phyloP scores from a whole-genome alignment of 2,329 filamentous ascomycete genomes.

The Rhynchosporium graminicola region DNA sequence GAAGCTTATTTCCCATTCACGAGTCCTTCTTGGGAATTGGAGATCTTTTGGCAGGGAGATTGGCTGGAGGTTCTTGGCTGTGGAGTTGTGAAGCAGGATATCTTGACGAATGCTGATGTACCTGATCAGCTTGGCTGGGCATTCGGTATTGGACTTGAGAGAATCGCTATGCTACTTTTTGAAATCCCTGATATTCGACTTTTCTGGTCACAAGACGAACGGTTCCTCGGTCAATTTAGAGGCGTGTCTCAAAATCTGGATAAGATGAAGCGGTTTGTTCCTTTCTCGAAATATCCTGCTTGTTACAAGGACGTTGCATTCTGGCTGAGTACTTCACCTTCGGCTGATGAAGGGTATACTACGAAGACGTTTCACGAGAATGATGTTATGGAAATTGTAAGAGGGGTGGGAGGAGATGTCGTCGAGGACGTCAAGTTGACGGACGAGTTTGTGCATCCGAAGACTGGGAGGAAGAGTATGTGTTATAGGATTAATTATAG shows the following conservation, averaged over 20 bases:
- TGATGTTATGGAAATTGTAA: conserved; percentile 94
- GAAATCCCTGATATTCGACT: conserved; percentile 94
- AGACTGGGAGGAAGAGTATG: conserved; percentile 77
- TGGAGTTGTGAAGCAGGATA: conserved; percentile 81
- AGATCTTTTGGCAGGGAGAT: conserved; percentile 90
- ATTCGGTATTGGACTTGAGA: conserved; percentile 90
- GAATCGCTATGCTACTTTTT: conserved; percentile 97
- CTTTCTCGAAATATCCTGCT: conserved; percentile 88
- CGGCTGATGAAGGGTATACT: conserved; percentile 50
- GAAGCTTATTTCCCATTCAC: conserved; percentile 99
- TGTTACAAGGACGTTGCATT: conserved; percentile 94
- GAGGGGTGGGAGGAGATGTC: conserved; percentile 76
- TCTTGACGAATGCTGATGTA: conserved; percentile 76
- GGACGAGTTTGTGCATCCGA: conserved; percentile 87
- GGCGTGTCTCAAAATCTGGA: conserved; percentile 56
- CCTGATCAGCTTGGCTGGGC: conserved; percentile 85
- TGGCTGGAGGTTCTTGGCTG: conserved; percentile 97
- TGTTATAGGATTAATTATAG: conserved; percentile 95
- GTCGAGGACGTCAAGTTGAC: conserved; percentile 85
- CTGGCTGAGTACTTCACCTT: conserved; percentile 64
- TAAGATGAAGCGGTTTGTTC: conserved; percentile 65
- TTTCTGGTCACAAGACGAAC: conserved; percentile 86
- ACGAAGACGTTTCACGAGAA: conserved; percentile 78
- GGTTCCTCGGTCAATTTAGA: conserved; percentile 85
- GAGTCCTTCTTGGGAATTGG: conserved; percentile 91